Evolutionary conservation across 1,284 basidiomycete genomes (phyloP), one percentile per base, ranked within the genome.

Genomic region (Pisolithus thermaeus): DNA sequence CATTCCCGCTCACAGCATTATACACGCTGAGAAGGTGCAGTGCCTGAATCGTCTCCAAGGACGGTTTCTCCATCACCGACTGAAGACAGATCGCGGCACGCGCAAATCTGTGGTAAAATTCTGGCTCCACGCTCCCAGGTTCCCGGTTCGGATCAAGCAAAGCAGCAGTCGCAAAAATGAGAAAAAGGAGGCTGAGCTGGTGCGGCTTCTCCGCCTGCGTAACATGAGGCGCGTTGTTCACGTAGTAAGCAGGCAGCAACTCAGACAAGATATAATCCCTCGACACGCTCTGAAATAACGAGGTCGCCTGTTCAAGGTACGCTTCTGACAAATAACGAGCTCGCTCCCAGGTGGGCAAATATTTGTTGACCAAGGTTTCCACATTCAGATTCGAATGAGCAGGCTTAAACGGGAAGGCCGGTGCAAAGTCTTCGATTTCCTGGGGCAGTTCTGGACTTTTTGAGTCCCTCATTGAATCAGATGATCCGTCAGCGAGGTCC

Each of bases 351-450:
- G 70, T 53, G 0, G 83, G 83, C 11, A 84, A 71, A 53, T 79
- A 74, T 0, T 70, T 66, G 40, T 76, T 70, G 38, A 87, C 74
- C 35, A 81, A 59, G 28, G 71, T 69, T 53, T 77, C 74, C 12
- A 80, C 72, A 23, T 73, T 72, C 5, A 66, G 59, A 1, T 72
- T 59, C 4, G 74, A 63, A 3, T 81, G 81, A 59, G 80, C 66
- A 11, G 82, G 81, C 0, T 80, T 81, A 61, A 86, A 83, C 0
- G 83, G 84, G 61, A 86, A 86, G 7, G 78, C 66, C 38, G 73
- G 72, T 2, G 83, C 81, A 63, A 85, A 84, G 56, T 78, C 71
- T 11, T 69, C 64, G 43, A 81, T 62, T 9, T 78, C 73, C 42
- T 68, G 66, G 5, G 72, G 65, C 3, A 72, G 59, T 4, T 67